Evolutionary conservation across 805 yeast species (phyloP).

Genomic region (Candida broadrunensis): DNA sequence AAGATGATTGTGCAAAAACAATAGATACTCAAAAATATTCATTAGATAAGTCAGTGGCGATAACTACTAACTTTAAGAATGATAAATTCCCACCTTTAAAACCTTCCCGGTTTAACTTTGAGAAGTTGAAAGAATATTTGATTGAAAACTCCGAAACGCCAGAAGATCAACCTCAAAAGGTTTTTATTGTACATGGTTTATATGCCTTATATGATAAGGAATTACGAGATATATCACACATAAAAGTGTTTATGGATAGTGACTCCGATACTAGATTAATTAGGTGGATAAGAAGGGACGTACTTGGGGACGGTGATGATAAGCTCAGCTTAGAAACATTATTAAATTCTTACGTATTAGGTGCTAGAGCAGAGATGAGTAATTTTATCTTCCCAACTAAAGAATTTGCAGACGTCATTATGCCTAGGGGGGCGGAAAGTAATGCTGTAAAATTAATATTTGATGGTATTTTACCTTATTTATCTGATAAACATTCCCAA

Average conservation of each 20-base stretch:
- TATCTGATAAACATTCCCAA: constrained; percentile 11
- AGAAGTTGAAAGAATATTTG: constrained; percentile 17
- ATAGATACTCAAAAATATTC: constrained; percentile 19
- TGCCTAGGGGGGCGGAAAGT: constrained; percentile 67
- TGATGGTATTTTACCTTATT: constrained; percentile 54
- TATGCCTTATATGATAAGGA: constrained; percentile 71
- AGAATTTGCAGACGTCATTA: constrained; percentile 68
- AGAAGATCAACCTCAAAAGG: constrained; percentile 21
- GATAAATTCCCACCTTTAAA: constrained; percentile 18
- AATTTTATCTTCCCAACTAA: constrained; percentile 67
- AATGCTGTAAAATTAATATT: constrained; percentile 58
- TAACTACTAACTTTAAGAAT: constrained; percentile 21
- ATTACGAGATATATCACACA: constrained; percentile 52
- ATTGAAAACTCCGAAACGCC: constrained; percentile 6
- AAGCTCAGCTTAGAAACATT: constrained; percentile 29
- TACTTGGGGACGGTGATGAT: constrained; percentile 12
- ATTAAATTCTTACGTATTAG: constrained; percentile 47
- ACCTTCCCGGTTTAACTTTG: constrained; percentile 45
- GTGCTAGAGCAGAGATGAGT: constrained; percentile 64
- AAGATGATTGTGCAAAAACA: constrained; percentile 14
- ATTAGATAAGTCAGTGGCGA: constrained; percentile 23
- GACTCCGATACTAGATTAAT: constrained; percentile 83
- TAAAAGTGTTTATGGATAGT: constrained; percentile 75
- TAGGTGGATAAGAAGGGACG: constrained; percentile 64
- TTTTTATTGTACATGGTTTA: constrained; percentile 63